Evolutionary conservation across 2,329 filamentous ascomycete genomes (phyloP).

Genomic region (Boeremia exigua): DNA sequence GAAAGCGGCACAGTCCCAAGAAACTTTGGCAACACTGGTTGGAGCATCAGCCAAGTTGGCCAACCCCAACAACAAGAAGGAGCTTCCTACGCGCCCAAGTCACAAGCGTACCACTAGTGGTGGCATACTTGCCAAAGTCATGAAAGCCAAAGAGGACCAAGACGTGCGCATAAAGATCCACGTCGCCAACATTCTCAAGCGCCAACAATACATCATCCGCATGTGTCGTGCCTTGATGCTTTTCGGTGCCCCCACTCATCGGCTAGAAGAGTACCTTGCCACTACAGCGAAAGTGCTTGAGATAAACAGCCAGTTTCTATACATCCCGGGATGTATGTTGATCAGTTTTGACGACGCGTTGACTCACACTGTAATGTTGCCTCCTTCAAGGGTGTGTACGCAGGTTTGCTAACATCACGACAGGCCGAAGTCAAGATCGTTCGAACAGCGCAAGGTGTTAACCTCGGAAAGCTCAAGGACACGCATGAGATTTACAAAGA

Average conservation of each 20-base stretch:
- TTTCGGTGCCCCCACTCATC: constrained; percentile 88
- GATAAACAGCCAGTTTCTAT: constrained; percentile 86
- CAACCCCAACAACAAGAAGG: constrained; percentile 34
- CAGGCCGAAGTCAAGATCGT: constrained; percentile 76
- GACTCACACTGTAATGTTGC: constrained; percentile 57
- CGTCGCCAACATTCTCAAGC: constrained; percentile 72
- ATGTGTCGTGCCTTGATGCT: constrained; percentile 86
- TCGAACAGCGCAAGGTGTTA: constrained; percentile 70
- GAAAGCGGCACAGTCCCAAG: constrained; percentile 33
- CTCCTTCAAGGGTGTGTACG: no score
- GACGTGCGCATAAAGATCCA: constrained; percentile 65
- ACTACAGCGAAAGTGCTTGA: constrained; percentile 85
- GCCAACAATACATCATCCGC: constrained; percentile 84
- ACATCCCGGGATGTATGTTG: constrained; percentile 90
- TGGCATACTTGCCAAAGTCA: constrained; percentile 34
- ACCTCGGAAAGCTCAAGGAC: constrained; percentile 75
- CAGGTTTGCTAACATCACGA: not conserved
- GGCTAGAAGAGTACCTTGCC: constrained; percentile 86
- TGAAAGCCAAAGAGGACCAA: constrained; percentile 50
- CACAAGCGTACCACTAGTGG: constrained; percentile 34
- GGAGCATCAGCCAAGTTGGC: constrained; percentile 38
- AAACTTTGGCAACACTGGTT: constrained; percentile 39
- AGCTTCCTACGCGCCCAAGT: constrained; percentile 18
- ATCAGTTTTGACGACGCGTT: constrained; percentile 79
- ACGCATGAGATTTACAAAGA: constrained; percentile 80